Percentiles rank a stretch among this genome's conserved stretches.
These are phyloP conservation scores for Schizosaccharomyces japonicus DNA, from an alignment of 805 yeast species.

Conservation along the genomic window DNA sequence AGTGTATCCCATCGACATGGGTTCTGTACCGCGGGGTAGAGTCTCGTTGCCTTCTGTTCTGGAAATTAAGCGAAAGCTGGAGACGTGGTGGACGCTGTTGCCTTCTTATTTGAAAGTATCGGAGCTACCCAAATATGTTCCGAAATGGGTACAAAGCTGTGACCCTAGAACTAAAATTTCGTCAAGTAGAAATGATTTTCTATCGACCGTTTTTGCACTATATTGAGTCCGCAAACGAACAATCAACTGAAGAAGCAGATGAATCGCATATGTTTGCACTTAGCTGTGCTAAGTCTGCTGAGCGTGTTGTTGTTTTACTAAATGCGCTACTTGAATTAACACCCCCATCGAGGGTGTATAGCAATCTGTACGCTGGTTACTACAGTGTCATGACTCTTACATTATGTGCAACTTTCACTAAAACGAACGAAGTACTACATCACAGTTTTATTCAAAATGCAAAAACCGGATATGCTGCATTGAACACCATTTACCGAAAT, in stretches of 20 bases:
- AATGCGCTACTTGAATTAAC: background rate
- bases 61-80: background rate
- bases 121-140: slow-evolving; percentile 14
- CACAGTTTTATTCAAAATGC: background rate
- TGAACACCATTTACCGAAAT: background rate
- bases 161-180: slow-evolving; percentile 13
- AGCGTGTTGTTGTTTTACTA: background rate
- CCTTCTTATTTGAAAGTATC: slow-evolving; percentile 17
- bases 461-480: background rate
- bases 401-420: background rate
- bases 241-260: background rate
- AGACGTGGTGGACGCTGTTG: background rate
- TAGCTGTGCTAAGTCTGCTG: background rate
- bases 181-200: slow-evolving; percentile 52
- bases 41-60: background rate
- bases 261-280: background rate
- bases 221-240: background rate
- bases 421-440: background rate
- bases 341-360: background rate
- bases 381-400: background rate
- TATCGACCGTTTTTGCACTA: slow-evolving; percentile 79
- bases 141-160: slow-evolving; percentile 1
- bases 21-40: background rate
- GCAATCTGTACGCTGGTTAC: background rate
- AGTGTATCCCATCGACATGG: background rate